Conservation (phyloP, 148 eudicot species). For the Chenopodium formosanum region DNA sequence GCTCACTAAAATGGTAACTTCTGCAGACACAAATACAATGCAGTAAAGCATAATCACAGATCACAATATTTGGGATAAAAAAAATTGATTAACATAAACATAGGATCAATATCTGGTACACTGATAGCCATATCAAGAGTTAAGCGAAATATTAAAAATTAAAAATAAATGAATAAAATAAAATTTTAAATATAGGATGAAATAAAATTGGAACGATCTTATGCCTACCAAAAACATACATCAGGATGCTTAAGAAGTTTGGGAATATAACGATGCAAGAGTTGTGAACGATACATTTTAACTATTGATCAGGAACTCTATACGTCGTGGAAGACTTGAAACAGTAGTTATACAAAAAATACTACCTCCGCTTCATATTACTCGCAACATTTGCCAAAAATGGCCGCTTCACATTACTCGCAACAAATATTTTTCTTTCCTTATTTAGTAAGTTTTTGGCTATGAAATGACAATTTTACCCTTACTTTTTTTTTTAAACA, state of each 20-base stretch:
- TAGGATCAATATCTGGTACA: neutral
- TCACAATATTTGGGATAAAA: neutral
- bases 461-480: too few relatives aligned
- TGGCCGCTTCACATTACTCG: too few relatives aligned
- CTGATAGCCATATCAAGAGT: neutral
- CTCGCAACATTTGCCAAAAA: too few relatives aligned
- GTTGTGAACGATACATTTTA: neutral
- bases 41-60: neutral
- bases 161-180: too few relatives aligned
- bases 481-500: too few relatives aligned
- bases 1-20: slow-evolving; percentile 5
- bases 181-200: neutral
- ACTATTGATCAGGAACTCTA: neutral
- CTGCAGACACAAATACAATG: neutral
- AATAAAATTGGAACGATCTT: neutral
- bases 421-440: too few relatives aligned
- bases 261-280: neutral
- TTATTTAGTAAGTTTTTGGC: too few relatives aligned
- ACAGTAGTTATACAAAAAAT: neutral
- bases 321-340: neutral
- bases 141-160: too few relatives aligned
- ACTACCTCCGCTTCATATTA: too few relatives aligned
- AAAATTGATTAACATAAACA: neutral
- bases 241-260: neutral
- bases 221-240: neutral